Evolutionary conservation across 371 early-diverging fungal genomes (phyloP), one percentile per base, ranked within the genome.

Genomic region (Lichtheimia hyalospora): DNA sequence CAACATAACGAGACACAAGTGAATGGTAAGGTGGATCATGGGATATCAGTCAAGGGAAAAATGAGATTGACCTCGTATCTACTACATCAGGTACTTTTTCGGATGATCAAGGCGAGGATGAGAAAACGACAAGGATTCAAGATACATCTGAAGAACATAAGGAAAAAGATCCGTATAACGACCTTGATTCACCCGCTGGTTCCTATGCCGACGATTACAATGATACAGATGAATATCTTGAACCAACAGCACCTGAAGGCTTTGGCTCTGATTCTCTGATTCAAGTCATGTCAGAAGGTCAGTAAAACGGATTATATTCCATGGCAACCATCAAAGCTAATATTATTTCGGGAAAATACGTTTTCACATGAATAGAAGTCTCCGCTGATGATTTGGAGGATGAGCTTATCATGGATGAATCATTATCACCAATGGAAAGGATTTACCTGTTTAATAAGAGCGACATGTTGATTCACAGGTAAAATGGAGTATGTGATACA

Each of bases 391-490:
- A 83, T 40, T 42, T 70, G 49, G 78, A 83, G 49, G 81, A 80
- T 25, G 76, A 75, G 48, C 49, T 75, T 27, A 44, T 79, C 18
- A 62, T 73, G 49, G 79, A 77, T 65, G 81, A 79, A 27, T 64
- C 76, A 18, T 44, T 81, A 56, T 67, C 78, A 20, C 75, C 80
- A 24, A 59, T 80, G 49, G 84, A 84, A 39, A 73, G 75, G 42
- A 72, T 84, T 5, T 79, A 76, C 58, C 66, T 74, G 52, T 80
- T 71, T 56, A 70, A 71, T 44, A 72, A 74, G 54, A 75, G 79
- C 54, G 77, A 79, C 55, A 67, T 70, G 43, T 54, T 78, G 28
- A 67, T 81, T 40, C 80, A 81, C 49, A 77, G 84, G 84, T 76
- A 71, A 21, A 14, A 34, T 28, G 21, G 8, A 49, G 20, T 49